Conservation (phyloP, 352 stramenopile genomes). For the Phytophthora pistaciae region DNA sequence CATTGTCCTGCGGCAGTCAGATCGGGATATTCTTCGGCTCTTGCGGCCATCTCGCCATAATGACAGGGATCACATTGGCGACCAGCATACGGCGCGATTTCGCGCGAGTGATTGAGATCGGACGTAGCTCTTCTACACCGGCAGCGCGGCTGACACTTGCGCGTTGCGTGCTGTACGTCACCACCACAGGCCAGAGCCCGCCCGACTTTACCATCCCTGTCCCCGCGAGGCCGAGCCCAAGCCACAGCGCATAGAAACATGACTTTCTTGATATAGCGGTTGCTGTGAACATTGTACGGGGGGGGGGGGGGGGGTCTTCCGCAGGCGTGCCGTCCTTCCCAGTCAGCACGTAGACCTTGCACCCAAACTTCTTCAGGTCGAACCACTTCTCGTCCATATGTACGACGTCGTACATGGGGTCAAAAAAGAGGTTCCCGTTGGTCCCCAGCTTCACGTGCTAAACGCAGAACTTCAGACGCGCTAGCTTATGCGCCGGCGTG, state of each 20-base stretch:
- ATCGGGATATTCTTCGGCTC: too few species aligned
- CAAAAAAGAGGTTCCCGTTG: not conserved
- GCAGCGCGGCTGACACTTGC: not conserved
- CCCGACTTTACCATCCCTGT: conserved; percentile 8
- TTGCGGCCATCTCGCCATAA: too few species aligned
- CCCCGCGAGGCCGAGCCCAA: conserved; percentile 1
- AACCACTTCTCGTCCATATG: conserved; percentile 18
- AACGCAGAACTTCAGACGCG: not conserved
- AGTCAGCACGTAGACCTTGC: conserved; percentile 5
- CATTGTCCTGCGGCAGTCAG: too few species aligned
- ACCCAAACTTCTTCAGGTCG: conserved; percentile 7
- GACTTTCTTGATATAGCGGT: not conserved
- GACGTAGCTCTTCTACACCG: conserved; percentile 1
- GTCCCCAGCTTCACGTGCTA: not conserved
- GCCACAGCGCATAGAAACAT: conserved; percentile 12
- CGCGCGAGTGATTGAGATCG: not conserved
- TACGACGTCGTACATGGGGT: conserved; percentile 5
- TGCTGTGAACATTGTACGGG: conserved; percentile 14
- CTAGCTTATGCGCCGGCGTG: not conserved
- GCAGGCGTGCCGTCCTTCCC: not conserved
- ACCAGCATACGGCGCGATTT: too few species aligned
- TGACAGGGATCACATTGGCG: too few species aligned
- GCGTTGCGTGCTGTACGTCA: not conserved
- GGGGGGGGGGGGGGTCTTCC: not conserved
- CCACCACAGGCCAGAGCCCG: conserved; percentile 4